A percentile compares a stretch with the other conserved stretches of the same genome.
Conservation (phyloP, 108 stramenopile species). For the Skeletonema grethae region DNA sequence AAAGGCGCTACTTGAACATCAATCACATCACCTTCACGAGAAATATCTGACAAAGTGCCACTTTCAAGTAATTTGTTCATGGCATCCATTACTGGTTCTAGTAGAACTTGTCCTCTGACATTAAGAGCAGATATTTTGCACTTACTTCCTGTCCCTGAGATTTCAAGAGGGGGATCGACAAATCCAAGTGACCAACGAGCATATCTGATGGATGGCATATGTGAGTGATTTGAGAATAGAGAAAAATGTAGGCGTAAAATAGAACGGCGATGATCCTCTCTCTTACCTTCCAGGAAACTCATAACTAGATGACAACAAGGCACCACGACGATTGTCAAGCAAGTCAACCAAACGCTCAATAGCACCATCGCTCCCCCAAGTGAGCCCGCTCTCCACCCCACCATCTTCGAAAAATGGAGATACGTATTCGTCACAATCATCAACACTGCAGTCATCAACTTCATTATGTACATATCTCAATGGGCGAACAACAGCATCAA, state of each 20-base stretch:
- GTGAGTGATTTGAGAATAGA: conserved; percentile 10
- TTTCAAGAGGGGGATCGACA: conserved; percentile 91
- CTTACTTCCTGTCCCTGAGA: conserved; percentile 74
- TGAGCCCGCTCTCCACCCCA: conserved; percentile 11
- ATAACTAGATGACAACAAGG: conserved; percentile 86
- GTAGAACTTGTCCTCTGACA: conserved; percentile 74
- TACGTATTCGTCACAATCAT: conserved; percentile 25
- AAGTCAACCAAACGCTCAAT: conserved; percentile 88
- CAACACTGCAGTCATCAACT: conserved; percentile 11
- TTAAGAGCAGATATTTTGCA: conserved; percentile 92
- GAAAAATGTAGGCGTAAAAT: not conserved
- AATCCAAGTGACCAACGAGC: conserved; percentile 94
- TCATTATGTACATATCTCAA: conserved; percentile 44
- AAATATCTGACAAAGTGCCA: conserved; percentile 56
- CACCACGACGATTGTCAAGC: conserved; percentile 86
- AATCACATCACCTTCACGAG: conserved; percentile 48
- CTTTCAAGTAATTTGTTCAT: conserved; percentile 66
- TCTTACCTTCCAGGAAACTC: conserved; percentile 95
- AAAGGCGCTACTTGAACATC: conserved; percentile 76
- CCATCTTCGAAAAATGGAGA: conserved; percentile 33
- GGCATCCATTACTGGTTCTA: conserved; percentile 78
- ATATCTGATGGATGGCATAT: conserved; percentile 45
- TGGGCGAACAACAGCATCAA: conserved; percentile 76
- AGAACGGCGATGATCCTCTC: not conserved
- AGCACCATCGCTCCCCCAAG: conserved; percentile 56